Evolutionary conservation across 1,284 basidiomycete genomes (phyloP).

Genomic region (Xerocomus amazonicus): DNA sequence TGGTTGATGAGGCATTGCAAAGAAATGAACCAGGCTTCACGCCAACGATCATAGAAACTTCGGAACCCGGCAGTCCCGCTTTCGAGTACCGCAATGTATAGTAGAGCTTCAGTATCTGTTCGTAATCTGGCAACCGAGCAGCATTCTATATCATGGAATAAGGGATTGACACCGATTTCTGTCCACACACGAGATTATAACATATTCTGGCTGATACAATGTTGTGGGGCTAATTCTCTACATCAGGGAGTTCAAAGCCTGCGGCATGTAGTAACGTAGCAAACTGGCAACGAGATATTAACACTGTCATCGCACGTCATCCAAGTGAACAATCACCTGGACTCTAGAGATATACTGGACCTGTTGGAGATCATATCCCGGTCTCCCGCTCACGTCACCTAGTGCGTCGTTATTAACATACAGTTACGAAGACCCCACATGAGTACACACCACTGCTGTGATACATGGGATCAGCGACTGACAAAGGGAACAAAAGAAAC

Average conservation of each 20-base stretch:
- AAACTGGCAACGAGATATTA: conserved; percentile 35
- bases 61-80: conserved; percentile 85
- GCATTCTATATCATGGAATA: too few relatives aligned
- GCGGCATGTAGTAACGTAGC: conserved; percentile 51
- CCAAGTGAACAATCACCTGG: conserved; percentile 45
- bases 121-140: too few relatives aligned
- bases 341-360: conserved; percentile 80
- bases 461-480: conserved; percentile 83
- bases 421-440: not conserved
- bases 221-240: not conserved
- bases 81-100: conserved; percentile 79
- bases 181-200: too few relatives aligned
- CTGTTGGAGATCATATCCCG: conserved; percentile 79
- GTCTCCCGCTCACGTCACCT: conserved; percentile 74
- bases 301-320: not conserved
- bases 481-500: not conserved
- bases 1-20: conserved; percentile 46
- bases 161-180: too few relatives aligned
- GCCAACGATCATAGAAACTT: conserved; percentile 70
- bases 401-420: not conserved
- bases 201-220: too few relatives aligned
- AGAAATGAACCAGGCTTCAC: conserved; percentile 58
- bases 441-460: conserved; percentile 64
- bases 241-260: conserved; percentile 42
- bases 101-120: conserved; percentile 7